Base-by-base conservation (phyloP, 2,329 filamentous ascomycete species). In the Penicillium sp. region DNA sequence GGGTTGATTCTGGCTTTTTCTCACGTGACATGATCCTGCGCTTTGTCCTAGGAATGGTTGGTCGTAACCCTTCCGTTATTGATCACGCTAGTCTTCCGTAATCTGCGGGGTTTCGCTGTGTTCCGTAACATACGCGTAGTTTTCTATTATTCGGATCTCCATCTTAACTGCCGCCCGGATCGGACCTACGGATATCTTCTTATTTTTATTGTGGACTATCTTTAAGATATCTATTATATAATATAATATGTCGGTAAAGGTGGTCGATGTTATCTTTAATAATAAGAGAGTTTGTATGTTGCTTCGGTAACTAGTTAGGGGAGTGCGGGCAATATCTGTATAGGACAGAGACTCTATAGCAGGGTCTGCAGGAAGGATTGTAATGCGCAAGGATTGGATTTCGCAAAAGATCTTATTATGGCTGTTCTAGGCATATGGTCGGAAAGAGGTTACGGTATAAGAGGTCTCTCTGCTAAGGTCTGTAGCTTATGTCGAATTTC, bases 331-430 rank as follows among this genome's bases (percentile, higher is more conserved):
- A n/a, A 63, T 47, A 60, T 63, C 56, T 56, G 47, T 48, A 57
- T 63, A 63, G 49, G 52, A 64, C 18, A 45, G 57, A 49, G 42
- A 52, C 13, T 45, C 36, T 10, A 34, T 56, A 26, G 24, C 33
- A 34, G 24, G 28, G 51, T 60, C 48, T 43, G 44, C 10, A 13
- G 47, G 13, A 40, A 36, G 61, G 49, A 61, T 59, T 40, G 11
- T 45, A 21, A 48, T 51, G 23, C 56, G 54, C 6, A 64, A 37
- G 56, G 60, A 60, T 54, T 64, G 47, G 37, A 62, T 62, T 44
- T 65, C 59, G 42, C 56, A 56, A 1, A 65, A 55, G 21, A 63
- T 58, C 43, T 50, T 49, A 48, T 64, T 55, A 39, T 64, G 52
- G 48, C 24, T n/a, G 21, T 55, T 62, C 54, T 54, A 39, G 10